phyloP scores from a whole-genome alignment of 2,329 filamentous ascomycete species.

The Ophiocordyceps australis region DNA sequence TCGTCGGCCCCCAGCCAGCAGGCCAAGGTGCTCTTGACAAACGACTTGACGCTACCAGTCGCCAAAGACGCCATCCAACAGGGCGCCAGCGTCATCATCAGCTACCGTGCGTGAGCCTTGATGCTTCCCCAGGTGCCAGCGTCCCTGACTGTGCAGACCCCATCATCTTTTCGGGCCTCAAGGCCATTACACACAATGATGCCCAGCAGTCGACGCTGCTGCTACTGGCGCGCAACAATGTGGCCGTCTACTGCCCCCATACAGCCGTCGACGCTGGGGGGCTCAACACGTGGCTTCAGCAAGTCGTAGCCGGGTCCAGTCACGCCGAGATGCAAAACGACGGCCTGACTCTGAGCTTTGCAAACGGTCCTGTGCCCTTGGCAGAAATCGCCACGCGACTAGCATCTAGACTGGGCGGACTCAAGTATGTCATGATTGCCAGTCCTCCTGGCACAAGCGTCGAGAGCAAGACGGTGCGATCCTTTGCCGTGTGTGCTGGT shows the following conservation, averaged over 20 bases:
- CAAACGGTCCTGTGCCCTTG: slow-evolving; percentile 16
- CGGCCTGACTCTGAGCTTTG: slow-evolving; percentile 29
- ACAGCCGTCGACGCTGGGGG: slow-evolving; percentile 88
- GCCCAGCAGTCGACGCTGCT: slow-evolving; percentile 77
- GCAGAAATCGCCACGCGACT: slow-evolving; percentile 29
- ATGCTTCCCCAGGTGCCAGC: not conserved
- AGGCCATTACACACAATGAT: slow-evolving; percentile 69
- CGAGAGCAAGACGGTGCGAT: slow-evolving; percentile 29
- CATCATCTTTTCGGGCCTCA: slow-evolving; percentile 88
- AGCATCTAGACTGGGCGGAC: slow-evolving; percentile 49
- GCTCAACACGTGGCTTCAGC: slow-evolving; percentile 86
- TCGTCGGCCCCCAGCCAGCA: slow-evolving; percentile 13
- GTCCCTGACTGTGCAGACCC: slow-evolving; percentile 50
- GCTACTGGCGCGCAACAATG: slow-evolving; percentile 63
- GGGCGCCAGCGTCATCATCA: slow-evolving; percentile 62
- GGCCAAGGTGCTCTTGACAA: slow-evolving; percentile 40
- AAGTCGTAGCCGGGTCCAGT: slow-evolving; percentile 49
- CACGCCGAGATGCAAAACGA: slow-evolving; percentile 31
- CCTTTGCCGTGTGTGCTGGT: slow-evolving; percentile 77
- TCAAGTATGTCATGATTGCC: slow-evolving; percentile 32
- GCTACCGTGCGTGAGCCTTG: slow-evolving; percentile 50
- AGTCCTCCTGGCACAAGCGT: slow-evolving; percentile 27
- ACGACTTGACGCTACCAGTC: slow-evolving; percentile 79
- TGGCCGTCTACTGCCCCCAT: slow-evolving; percentile 92
- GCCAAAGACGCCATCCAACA: slow-evolving; percentile 75